Evolutionary conservation across 2,329 filamentous ascomycete species (phyloP).

Genomic region (Pseudogymnoascus sp.): DNA sequence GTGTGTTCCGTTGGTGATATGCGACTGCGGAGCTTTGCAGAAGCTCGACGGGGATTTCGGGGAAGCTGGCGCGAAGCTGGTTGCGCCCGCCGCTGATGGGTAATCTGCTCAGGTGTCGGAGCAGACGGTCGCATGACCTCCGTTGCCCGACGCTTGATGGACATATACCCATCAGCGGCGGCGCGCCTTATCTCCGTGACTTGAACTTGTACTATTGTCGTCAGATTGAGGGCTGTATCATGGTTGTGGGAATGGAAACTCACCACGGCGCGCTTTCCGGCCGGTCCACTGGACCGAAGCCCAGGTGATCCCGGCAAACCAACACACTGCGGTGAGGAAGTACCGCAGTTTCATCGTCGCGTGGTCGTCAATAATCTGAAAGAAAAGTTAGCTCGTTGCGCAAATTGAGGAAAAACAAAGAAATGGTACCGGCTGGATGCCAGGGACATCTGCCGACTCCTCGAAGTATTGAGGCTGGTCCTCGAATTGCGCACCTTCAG

Average conservation of each 20-base stretch:
- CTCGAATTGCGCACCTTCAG: not conserved
- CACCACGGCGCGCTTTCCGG: not conserved
- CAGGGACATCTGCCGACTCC: not conserved
- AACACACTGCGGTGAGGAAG: not conserved
- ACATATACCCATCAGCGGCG: not conserved
- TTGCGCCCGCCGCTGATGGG: not conserved
- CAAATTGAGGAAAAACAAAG: not conserved
- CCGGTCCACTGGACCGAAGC: not conserved
- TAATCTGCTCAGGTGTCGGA: not conserved
- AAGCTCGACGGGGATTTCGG: not conserved
- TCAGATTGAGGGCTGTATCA: not conserved
- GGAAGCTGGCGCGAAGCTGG: not conserved
- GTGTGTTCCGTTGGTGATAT: not conserved
- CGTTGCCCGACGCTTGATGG: not conserved
- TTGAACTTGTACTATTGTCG: not conserved
- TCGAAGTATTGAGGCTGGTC: not conserved
- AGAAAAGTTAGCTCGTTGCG: not conserved
- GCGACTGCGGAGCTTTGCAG: not conserved
- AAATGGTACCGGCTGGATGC: conserved; percentile 3
- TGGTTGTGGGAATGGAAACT: not conserved
- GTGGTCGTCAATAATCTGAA: not conserved
- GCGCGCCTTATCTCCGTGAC: not conserved
- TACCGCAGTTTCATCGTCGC: not conserved
- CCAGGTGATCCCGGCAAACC: not conserved
- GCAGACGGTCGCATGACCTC: not conserved